Evolutionary conservation across 257 asterid species (phyloP), one percentile per base, ranked within the genome.

Genomic region (Pogostemon cablin): DNA sequence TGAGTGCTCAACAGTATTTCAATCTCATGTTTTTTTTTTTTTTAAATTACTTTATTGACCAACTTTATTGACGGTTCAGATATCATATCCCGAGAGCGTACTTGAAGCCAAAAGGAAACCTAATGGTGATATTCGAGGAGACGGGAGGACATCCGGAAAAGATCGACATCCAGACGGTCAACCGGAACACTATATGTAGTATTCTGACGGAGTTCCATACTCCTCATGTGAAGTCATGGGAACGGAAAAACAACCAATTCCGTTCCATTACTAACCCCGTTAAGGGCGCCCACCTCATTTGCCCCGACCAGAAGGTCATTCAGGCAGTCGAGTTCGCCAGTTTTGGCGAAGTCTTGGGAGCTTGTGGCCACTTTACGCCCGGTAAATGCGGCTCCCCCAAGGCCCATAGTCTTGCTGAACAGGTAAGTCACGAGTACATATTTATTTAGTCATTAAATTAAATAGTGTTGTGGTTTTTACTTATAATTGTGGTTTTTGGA

Each of bases 1-100:
- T 93, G 63, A 80, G 97, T 69, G 62, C 2, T 7, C 1, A 2
- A 7, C 1, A 0, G 3, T 4, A 1, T 42, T 34, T 4, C 2
- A 53, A 4, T 58, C 8, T 48, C 25, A 4, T 69, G 12, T 57
- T 11, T 6, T 37, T 47, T 71, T 35, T 35, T 58, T 37, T 0
- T 5, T 58, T 58, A 9, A 58, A 35, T 20, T 3, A 2, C 42
- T 10, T 6, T 20, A 2, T 3, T 55, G 4, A 7, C 1, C 7
- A 2, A 25, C 9, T 11, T 4, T 25, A 25, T 6, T 46, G 1
- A 0, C 3, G 15, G 34, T 82, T 43, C 44, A 92, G 96, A 82
- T 93, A 95, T 65, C 97, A 95, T 60, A 60, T 95, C 78, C 99
- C 99, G 15, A 80, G 99, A 77, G 81, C 90, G 0, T 89, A 65